A percentile compares a stretch with the other conserved stretches of the same genome.
These are phyloP conservation scores for Lactifluus echinatus DNA, from an alignment of 768 basidiomycete genomes.

Conservation along the genomic window DNA sequence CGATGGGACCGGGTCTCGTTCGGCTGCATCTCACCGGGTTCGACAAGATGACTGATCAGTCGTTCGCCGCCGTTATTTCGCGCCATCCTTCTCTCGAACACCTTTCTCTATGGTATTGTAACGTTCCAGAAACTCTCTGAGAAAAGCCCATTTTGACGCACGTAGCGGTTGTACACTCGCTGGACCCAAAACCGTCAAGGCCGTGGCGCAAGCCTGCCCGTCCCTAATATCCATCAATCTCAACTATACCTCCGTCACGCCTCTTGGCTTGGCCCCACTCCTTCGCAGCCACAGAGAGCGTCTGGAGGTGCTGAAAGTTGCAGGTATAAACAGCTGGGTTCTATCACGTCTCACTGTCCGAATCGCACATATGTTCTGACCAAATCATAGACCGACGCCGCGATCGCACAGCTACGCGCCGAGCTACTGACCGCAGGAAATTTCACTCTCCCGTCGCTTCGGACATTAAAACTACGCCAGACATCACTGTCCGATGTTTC, in stretches of 20 bases:
- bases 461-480: slow-evolving; percentile 51
- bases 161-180: slow-evolving; percentile 54
- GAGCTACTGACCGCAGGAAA: slow-evolving; percentile 19
- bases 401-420: slow-evolving; percentile 38
- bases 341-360: background rate
- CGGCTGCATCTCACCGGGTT: slow-evolving; percentile 48
- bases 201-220: slow-evolving; percentile 35
- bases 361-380: background rate
- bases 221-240: slow-evolving; percentile 44
- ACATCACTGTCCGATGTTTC: slow-evolving; percentile 43
- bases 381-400: slow-evolving; percentile 45
- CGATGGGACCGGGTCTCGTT: slow-evolving; percentile 16
- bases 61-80: slow-evolving; percentile 43
- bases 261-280: slow-evolving; percentile 38
- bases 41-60: slow-evolving; percentile 40
- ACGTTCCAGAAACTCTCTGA: background rate
- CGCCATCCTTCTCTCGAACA: slow-evolving; percentile 37
- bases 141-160: slow-evolving; percentile 10
- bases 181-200: slow-evolving; percentile 39
- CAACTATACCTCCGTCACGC: slow-evolving; percentile 50
- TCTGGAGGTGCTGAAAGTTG: slow-evolving; percentile 51
- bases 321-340: slow-evolving; percentile 56
- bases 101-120: slow-evolving; percentile 46
- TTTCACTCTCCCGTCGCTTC: slow-evolving; percentile 34
- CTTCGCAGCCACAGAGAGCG: slow-evolving; percentile 30